Conservation (phyloP, 208 protist genomes). For the Naegleria lovaniensis region DNA sequence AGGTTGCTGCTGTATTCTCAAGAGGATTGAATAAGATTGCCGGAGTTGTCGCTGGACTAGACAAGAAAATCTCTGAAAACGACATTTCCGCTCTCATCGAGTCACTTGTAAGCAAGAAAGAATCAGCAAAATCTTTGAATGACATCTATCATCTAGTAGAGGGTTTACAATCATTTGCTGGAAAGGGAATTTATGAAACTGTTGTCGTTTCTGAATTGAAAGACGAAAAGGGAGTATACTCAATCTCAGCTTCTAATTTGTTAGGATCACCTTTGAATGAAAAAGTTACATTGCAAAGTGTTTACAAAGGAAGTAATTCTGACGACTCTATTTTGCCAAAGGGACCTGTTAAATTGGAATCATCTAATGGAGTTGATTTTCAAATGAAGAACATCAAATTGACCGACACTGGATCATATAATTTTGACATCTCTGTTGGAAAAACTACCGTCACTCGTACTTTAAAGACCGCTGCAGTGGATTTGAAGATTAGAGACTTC, state of each 20-base stretch:
- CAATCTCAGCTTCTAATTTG: background rate
- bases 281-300: constrained; percentile 1
- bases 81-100: background rate
- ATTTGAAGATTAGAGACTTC: constrained; percentile 8
- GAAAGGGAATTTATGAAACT: background rate
- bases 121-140: background rate
- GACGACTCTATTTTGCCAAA: constrained; percentile 2
- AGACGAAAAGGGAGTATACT: background rate
- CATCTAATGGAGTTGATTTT: background rate
- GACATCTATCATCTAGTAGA: constrained; percentile 10
- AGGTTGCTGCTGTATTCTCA: background rate
- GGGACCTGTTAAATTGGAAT: background rate
- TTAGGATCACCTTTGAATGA: background rate
- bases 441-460: background rate
- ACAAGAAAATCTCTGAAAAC: background rate
- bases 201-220: background rate
- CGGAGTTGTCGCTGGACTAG: background rate
- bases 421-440: background rate
- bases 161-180: background rate
- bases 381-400: background rate
- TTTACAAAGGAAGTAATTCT: background rate
- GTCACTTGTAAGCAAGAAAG: background rate
- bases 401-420: background rate
- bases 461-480: background rate
- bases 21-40: background rate